Evolutionary conservation across 2,329 filamentous ascomycete genomes (phyloP).

Genomic region (Epichloe festucae): DNA sequence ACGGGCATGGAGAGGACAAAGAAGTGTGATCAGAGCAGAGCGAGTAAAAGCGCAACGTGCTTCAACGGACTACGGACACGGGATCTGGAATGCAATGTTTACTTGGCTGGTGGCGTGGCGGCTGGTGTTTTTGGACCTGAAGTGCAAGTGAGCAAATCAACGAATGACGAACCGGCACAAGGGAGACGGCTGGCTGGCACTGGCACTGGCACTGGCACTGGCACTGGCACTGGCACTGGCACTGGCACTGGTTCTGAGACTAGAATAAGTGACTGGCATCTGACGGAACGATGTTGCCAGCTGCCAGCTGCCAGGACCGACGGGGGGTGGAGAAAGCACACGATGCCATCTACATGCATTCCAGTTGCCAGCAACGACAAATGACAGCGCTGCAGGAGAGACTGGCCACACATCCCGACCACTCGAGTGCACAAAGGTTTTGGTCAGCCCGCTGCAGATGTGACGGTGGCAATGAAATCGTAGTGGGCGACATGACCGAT

Average conservation of each 20-base stretch:
- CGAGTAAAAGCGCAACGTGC: constrained; percentile 2
- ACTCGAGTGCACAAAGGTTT: not conserved
- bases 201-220: constrained; percentile 8
- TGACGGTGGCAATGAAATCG: not conserved
- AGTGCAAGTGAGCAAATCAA: not conserved
- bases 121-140: constrained; percentile 7
- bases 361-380: constrained; percentile 6
- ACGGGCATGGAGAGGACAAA: not conserved
- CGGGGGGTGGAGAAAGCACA: not conserved
- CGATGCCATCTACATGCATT: constrained; percentile 3
- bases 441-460: not conserved
- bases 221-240: constrained; percentile 1
- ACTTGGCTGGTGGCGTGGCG: constrained; percentile 6
- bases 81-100: constrained; percentile 12
- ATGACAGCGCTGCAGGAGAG: constrained; percentile 4
- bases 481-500: not conserved
- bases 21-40: constrained; percentile 3
- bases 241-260: constrained; percentile 5
- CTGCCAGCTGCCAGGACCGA: constrained; percentile 2
- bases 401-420: not conserved
- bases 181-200: constrained; percentile 6
- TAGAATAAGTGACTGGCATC: constrained; percentile 7
- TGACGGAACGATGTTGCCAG: not conserved
- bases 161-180: constrained; percentile 3
- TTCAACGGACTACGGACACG: not conserved